Evolutionary conservation across 2,329 filamentous ascomycete species (phyloP).

Genomic region (Orbilia ellipsospora): DNA sequence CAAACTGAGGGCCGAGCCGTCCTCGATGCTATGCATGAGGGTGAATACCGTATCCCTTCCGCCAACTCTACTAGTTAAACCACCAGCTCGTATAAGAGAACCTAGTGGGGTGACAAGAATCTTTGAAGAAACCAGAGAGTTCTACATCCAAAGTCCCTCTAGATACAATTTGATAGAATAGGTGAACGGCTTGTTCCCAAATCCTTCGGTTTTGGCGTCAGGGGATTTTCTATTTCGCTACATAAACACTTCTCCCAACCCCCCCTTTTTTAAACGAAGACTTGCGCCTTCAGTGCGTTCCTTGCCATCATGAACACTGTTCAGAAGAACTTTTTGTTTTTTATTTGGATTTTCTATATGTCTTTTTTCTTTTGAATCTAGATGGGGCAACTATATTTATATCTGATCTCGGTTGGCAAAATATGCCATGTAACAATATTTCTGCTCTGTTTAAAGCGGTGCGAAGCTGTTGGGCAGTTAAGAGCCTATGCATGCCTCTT

Average conservation of each 20-base stretch:
- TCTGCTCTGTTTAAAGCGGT: neutral
- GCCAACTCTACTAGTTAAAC: slow-evolving; percentile 54
- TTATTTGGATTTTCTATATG: neutral
- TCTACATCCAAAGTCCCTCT: slow-evolving; percentile 9
- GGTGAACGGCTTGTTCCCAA: slow-evolving; percentile 34
- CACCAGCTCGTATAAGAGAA: neutral
- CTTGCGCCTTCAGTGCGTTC: neutral
- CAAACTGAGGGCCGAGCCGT: slow-evolving; percentile 30
- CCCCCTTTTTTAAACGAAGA: slow-evolving; percentile 6
- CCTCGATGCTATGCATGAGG: slow-evolving; percentile 42
- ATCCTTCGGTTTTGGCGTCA: slow-evolving; percentile 45
- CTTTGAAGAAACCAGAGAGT: neutral
- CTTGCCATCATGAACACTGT: neutral
- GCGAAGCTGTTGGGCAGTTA: neutral
- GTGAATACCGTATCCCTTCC: slow-evolving; percentile 58
- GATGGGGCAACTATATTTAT: slow-evolving; percentile 10
- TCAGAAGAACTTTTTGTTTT: slow-evolving; percentile 15
- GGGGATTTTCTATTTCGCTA: slow-evolving; percentile 30
- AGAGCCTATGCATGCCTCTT: too few relatives aligned
- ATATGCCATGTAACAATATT: slow-evolving; percentile 34
- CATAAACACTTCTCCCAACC: slow-evolving; percentile 5
- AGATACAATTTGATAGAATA: slow-evolving; percentile 32
- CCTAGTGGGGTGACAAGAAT: neutral
- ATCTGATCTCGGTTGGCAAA: slow-evolving; percentile 15
- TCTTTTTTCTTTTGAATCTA: slow-evolving; percentile 8